Evolutionary conservation across 352 stramenopile species (phyloP).

Genomic region (Phytophthora tubulina): DNA sequence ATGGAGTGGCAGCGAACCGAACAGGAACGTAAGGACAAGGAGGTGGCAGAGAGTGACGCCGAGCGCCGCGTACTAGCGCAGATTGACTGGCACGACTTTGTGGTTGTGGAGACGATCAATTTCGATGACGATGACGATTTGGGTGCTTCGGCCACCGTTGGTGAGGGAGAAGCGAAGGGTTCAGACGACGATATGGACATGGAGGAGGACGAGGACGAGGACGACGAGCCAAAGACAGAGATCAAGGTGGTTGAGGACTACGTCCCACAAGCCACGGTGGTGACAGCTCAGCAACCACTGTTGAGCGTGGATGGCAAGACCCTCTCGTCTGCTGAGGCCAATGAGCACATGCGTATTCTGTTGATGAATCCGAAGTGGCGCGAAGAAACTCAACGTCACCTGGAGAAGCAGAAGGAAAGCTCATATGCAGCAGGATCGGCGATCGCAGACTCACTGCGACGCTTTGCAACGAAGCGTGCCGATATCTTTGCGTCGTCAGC

Average conservation of each 20-base stretch:
- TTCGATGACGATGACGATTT: conserved; percentile 93
- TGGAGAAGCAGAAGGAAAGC: conserved; percentile 98
- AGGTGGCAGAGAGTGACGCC: conserved; percentile 79
- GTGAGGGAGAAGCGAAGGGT: conserved; percentile 44
- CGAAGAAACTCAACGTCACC: conserved; percentile 95
- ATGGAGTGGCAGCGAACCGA: conserved; percentile 84
- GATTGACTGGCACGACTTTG: conserved; percentile 99
- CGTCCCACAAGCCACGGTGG: conserved; percentile 60
- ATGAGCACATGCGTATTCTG: conserved; percentile 99
- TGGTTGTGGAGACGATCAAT: conserved; percentile 98
- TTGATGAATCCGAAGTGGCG: conserved; percentile 99
- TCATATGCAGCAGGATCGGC: conserved; percentile 94
- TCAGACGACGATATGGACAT: conserved; percentile 93
- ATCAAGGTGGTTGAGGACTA: conserved; percentile 92
- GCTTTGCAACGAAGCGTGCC: conserved; percentile 92
- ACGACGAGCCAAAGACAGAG: conserved; percentile 62
- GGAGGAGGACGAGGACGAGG: conserved; percentile 80
- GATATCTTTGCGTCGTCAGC: conserved; percentile 95
- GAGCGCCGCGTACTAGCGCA: conserved; percentile 77
- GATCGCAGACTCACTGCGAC: conserved; percentile 95
- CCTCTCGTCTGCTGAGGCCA: conserved; percentile 86
- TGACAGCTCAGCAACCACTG: conserved; percentile 52
- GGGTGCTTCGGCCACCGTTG: conserved; percentile 36
- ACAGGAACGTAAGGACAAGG: conserved; percentile 75
- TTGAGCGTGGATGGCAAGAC: conserved; percentile 91